Base-by-base conservation (phyloP, 371 early-diverging fungal species). In the Massospora cicadina region DNA sequence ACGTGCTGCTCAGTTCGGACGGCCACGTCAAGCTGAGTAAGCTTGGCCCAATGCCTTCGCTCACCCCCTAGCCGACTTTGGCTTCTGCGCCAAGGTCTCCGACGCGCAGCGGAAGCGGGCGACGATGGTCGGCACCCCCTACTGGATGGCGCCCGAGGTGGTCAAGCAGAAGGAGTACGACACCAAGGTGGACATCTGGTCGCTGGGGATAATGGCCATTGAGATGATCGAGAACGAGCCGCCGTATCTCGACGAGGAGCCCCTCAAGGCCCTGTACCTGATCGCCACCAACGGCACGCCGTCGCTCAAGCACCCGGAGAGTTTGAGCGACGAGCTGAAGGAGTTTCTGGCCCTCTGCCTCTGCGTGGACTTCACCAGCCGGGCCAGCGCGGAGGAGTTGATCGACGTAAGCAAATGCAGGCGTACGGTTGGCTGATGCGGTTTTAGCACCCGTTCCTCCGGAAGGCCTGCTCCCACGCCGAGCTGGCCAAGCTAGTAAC, bases 221-320 rank as follows among this genome's bases (percentile, higher is more conserved):
- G 97, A 98, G 76, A 92, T 98, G 92, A 83, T 95, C 68, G 95
- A 96, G 72, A 90, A 91, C 61, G 94, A 93, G 75, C 96, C 96
- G 28, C 99, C 99, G 33, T 98, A 96, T 71, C 74, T 95, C 70
- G 90, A 94, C 64, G 96, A 93, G 73, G 90, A 93, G 68, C 90
- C 93, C 23, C 75, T 95, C 61, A 90, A 90, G 77, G 97, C 97
- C 0, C 77, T 96, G 33, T 95, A 95, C 71, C 73, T 95, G 65
- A 95, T 95, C 72, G 93, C 95, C 10, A 96, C 96, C 31, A 93
- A 95, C 70, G 98, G 98, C 43, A 98, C 94, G 0, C 98, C 98
- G 1, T 86, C 88, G 2, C 75, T 98, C 29, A 90, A 91, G 76
- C 71, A 81, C 56, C 95, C 98, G 13, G 91, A 89, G 65, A 77